Percentiles rank a stretch among this genome's conserved stretches.
Conservation (phyloP, 352 stramenopile genomes). For the Phytophthora cajani region DNA sequence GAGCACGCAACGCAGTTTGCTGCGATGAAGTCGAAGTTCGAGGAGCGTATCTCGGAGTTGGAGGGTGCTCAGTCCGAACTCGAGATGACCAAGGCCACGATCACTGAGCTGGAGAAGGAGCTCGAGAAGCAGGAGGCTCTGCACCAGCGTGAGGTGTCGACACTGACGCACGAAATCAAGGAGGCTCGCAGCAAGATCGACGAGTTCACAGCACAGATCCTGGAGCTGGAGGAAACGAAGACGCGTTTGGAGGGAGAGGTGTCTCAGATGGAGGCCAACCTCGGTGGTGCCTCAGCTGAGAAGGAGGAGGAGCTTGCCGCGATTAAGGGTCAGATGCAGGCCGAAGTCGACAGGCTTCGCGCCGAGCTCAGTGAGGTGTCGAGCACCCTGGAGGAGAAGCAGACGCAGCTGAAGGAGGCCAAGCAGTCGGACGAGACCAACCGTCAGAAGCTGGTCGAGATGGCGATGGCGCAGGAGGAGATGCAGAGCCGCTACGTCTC, state of each 20-base stretch:
- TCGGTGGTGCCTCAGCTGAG: constrained; percentile 38
- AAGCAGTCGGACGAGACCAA: constrained; percentile 46
- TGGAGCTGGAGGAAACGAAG: constrained; percentile 48
- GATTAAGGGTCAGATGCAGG: constrained; percentile 37
- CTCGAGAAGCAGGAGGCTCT: constrained; percentile 37
- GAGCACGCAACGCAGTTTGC: constrained; percentile 52
- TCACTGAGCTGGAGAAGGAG: constrained; percentile 49
- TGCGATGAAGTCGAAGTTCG: constrained; percentile 45
- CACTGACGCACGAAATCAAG: constrained; percentile 53
- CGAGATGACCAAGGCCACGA: constrained; percentile 40
- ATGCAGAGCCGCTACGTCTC: constrained; percentile 46
- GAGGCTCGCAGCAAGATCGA: constrained; percentile 49
- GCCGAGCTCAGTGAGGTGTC: constrained; percentile 38
- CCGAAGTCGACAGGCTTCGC: constrained; percentile 37
- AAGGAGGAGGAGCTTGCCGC: constrained; percentile 36
- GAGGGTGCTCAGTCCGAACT: constrained; percentile 44
- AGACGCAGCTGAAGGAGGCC: constrained; percentile 39
- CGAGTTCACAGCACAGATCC: constrained; percentile 39
- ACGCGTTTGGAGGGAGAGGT: constrained; percentile 43
- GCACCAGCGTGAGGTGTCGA: constrained; percentile 48
- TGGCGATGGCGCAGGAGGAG: constrained; percentile 53
- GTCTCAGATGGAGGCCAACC: constrained; percentile 46
- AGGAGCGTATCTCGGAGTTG: constrained; percentile 54
- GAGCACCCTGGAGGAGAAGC: constrained; percentile 38
- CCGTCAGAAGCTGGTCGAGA: constrained; percentile 46